Percentiles rank a stretch among this genome's conserved stretches.
Conservation (phyloP, 768 basidiomycete species). For the Roridomyces roridus region DNA sequence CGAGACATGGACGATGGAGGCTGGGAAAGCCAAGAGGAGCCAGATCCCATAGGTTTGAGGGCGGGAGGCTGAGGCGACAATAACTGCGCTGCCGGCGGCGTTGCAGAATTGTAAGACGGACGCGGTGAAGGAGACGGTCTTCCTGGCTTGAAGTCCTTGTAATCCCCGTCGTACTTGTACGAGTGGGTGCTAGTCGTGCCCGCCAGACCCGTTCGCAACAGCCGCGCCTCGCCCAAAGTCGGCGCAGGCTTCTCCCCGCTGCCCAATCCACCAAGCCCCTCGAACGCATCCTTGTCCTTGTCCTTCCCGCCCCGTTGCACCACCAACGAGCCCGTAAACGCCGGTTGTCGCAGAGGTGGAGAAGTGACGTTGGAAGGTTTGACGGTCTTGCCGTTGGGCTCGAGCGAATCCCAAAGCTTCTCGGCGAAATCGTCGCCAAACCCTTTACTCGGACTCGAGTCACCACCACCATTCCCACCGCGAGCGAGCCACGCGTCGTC, state of each 20-base stretch:
- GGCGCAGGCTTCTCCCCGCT: slow-evolving; percentile 56
- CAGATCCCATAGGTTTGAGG: slow-evolving; percentile 33
- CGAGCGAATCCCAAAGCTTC: slow-evolving; percentile 60
- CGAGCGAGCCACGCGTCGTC: slow-evolving; percentile 50
- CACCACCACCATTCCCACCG: slow-evolving; percentile 26
- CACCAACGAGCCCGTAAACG: slow-evolving; percentile 33
- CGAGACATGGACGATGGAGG: slow-evolving; percentile 36
- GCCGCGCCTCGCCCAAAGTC: slow-evolving; percentile 79
- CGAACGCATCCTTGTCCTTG: slow-evolving; percentile 76
- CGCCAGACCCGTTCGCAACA: slow-evolving; percentile 74
- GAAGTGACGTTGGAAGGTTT: slow-evolving; percentile 9
- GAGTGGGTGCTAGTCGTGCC: slow-evolving; percentile 42
- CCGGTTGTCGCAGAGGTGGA: slow-evolving; percentile 31
- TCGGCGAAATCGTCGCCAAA: slow-evolving; percentile 77
- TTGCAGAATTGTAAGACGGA: slow-evolving; percentile 15
- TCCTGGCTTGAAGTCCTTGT: slow-evolving; percentile 32
- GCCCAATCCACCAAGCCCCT: slow-evolving; percentile 65
- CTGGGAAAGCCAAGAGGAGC: slow-evolving; percentile 38
- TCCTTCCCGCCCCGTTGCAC: slow-evolving; percentile 5
- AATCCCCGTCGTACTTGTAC: slow-evolving; percentile 28
- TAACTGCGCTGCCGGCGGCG: slow-evolving; percentile 30
- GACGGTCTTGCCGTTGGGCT: slow-evolving; percentile 28
- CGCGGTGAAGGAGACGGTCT: slow-evolving; percentile 46
- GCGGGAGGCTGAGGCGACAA: slow-evolving; percentile 36
- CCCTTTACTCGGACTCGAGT: slow-evolving; percentile 37